Evolutionary conservation across 2,329 filamentous ascomycete genomes (phyloP), one percentile per base, ranked within the genome.

Genomic region (Blastomyces parvus): DNA sequence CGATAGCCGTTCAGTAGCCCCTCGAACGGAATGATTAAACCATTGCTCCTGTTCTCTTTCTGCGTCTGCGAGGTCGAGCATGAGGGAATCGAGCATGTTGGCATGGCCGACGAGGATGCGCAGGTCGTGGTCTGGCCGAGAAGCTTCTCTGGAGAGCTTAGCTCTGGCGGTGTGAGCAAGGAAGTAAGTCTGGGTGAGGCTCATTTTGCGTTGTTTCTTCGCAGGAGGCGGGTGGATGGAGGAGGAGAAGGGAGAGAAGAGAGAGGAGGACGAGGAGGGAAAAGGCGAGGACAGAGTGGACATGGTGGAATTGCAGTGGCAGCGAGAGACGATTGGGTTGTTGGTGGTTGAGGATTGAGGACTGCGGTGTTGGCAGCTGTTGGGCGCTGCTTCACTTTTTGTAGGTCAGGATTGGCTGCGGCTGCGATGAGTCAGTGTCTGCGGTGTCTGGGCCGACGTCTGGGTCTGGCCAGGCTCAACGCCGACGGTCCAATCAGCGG

Each of bases 131-230:
- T 97, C 93, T 71, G 90, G 83, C 73, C 88, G 88, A 78, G 87
- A 86, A 81, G 94, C 94, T 81, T 97, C 93, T 68, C 84, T 85
- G 69, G 91, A 91, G 74, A 99, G 91, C 91, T 99, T 99, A 71
- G 88, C 88, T 77, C 94, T 87, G 75, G 94, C 94, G 79, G 92
- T 93, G 83, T 96, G 92, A 76, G 94, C 94, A 72, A 97, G 88
- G 82, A 91, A 96, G 88, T 97, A 99, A 66, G 93, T 97, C 80
- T 97, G 91, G 36, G 93, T 95, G 81, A 97, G 88, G 76, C 89
- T 95, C 94, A 97, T 97, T 80, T 88, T 92, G 79, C 91, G 89
- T 81, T 88, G 83, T 76, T 80, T 79, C 25, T 71, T 69, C 46
- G 74, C 70, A 36, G 75, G 72, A 62, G 71, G 72, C 61, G 71